These are phyloP conservation scores for Irpex lacteus DNA, from an alignment of 1,284 basidiomycete species.

Conservation along the genomic window DNA sequence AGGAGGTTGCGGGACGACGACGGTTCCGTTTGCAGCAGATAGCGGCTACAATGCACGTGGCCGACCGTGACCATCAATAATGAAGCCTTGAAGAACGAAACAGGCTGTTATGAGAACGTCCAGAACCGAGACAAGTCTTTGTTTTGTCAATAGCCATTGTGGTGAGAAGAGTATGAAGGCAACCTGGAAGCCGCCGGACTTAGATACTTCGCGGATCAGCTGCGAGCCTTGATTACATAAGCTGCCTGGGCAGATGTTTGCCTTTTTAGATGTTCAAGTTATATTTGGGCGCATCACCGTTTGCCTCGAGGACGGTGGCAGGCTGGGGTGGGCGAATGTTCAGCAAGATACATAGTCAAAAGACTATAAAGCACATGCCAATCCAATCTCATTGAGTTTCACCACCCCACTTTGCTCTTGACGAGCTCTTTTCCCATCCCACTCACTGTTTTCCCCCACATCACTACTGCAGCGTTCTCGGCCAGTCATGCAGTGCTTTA, in stretches of 20 bases:
- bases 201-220: too few relatives aligned
- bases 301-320: constrained; percentile 1
- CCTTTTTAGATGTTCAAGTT: neutral
- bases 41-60: neutral
- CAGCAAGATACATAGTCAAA: neutral
- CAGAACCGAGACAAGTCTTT: too few relatives aligned
- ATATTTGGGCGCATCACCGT: neutral
- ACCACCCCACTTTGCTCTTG: neutral
- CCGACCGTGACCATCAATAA: neutral
- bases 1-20: neutral
- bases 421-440: neutral
- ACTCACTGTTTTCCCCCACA: neutral
- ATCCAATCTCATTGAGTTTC: neutral
- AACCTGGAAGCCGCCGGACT: too few relatives aligned
- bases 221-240: too few relatives aligned
- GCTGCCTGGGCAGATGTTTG: neutral
- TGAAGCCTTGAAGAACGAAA: too few relatives aligned
- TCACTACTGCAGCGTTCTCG: neutral
- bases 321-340: neutral
- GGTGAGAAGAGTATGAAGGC: too few relatives aligned
- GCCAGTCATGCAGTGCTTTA: constrained; percentile 3
- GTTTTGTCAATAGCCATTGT: too few relatives aligned
- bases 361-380: neutral
- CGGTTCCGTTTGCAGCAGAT: neutral
- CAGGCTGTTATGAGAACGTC: too few relatives aligned